These are phyloP conservation scores for Scedosporium aurantiacum DNA, from an alignment of 2,329 filamentous ascomycete genomes.

Conservation along the genomic window DNA sequence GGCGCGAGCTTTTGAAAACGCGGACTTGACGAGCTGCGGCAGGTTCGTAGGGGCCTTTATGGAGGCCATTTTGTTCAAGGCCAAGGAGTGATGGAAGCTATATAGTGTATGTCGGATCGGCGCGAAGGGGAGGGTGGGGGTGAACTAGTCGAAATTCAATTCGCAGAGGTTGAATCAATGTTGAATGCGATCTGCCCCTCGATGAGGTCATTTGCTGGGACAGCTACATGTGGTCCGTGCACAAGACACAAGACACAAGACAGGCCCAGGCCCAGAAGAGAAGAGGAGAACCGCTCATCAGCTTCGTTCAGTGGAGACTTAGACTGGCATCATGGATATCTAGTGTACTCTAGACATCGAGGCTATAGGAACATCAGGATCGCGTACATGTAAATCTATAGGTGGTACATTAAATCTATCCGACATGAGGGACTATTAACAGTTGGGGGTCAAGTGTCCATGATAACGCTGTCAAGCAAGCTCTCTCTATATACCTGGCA, in stretches of 20 bases:
- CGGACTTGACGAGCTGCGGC: constrained; percentile 36
- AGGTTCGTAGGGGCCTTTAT: constrained; percentile 24
- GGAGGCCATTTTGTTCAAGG: neutral
- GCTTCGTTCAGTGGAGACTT: no score
- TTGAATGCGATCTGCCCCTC: neutral
- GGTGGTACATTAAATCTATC: no score
- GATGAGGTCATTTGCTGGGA: constrained; percentile 1
- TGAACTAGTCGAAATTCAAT: neutral
- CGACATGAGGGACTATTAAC: neutral
- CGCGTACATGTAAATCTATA: no score
- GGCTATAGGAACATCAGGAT: no score
- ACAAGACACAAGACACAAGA: no score
- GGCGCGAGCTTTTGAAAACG: constrained; percentile 36
- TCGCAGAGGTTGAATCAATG: neutral
- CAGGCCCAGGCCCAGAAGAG: neutral
- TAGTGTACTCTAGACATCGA: no score
- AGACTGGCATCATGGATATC: no score
- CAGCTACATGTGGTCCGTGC: neutral
- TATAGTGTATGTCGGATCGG: neutral
- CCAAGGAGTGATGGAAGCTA: neutral
- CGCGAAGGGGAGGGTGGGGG: no score
- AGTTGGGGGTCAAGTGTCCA: neutral
- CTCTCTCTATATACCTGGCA: constrained; percentile 36
- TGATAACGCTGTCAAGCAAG: neutral
- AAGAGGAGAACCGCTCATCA: no score